A percentile compares a stretch with the other conserved stretches of the same genome.
Evolutionary conservation across 192 early-diverging fungal species (phyloP).

Genomic region (Linnemannia schmuckeri): DNA sequence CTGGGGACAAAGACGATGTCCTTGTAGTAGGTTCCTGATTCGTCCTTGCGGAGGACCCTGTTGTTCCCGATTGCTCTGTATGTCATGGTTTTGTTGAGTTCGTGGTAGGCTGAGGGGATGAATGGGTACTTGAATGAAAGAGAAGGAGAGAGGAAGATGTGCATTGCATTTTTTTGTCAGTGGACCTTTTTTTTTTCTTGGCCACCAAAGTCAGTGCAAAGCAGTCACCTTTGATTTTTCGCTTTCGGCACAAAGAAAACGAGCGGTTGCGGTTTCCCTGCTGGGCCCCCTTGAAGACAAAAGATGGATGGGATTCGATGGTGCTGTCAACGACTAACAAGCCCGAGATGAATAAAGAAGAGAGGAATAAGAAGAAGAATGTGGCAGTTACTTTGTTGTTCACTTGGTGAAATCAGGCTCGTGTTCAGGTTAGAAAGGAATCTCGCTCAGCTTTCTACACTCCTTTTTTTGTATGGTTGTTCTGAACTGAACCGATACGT

Average conservation of each 20-base stretch:
- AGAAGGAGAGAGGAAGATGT: not conserved
- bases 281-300: too few species aligned
- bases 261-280: too few species aligned
- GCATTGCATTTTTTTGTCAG: not conserved
- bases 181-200: not conserved
- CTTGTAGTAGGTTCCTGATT: constrained; percentile 35
- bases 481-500: not conserved
- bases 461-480: not conserved
- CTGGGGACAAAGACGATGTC: constrained; percentile 49
- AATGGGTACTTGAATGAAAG: not conserved
- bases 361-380: too few species aligned
- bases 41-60: constrained; percentile 21
- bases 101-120: not conserved
- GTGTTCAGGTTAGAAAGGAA: not conserved
- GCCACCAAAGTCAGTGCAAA: not conserved
- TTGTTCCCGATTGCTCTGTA: not conserved
- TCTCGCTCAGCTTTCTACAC: not conserved
- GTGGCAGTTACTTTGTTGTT: not conserved
- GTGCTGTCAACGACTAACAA: too few species aligned
- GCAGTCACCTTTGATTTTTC: too few species aligned
- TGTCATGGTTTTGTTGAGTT: not conserved
- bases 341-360: too few species aligned
- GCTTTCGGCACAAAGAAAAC: too few species aligned
- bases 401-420: not conserved
- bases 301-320: too few species aligned